These are phyloP conservation scores for Cucurbitaria berberidis DNA, from an alignment of 2,329 filamentous ascomycete genomes.

Conservation along the genomic window DNA sequence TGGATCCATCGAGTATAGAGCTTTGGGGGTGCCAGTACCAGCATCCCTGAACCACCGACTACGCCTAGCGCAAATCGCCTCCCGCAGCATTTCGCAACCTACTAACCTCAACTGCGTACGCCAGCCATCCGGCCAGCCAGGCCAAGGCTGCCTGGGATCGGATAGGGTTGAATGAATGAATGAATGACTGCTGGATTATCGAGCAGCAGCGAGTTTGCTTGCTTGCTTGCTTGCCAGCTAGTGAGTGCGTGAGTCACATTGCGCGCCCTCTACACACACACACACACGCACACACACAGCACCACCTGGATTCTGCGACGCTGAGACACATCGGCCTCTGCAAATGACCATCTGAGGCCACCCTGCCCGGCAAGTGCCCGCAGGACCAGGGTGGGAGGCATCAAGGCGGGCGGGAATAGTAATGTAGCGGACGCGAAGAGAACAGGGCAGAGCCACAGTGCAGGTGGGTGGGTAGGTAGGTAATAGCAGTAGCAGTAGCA, in stretches of 20 bases:
- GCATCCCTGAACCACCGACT: too few species aligned
- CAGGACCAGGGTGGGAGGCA: conserved; percentile 13
- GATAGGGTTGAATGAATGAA: conserved; percentile 2
- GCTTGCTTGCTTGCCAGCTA: conserved; percentile 12
- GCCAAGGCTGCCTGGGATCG: conserved; percentile 7
- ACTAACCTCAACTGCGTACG: conserved; percentile 1
- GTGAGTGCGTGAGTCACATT: conserved; percentile 38
- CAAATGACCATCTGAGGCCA: conserved; percentile 40
- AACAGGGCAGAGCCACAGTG: conserved; percentile 19
- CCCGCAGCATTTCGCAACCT: conserved; percentile 21
- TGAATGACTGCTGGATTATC: conserved; percentile 4
- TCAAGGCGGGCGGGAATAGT: neutral
- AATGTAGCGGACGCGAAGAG: neutral
- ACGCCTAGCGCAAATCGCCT: conserved; percentile 26
- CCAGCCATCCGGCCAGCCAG: conserved; percentile 6
- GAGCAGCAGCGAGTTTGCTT: conserved; percentile 5
- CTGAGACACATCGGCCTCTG: conserved; percentile 21
- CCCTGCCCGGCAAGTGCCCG: conserved; percentile 27
- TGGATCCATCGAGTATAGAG: neutral
- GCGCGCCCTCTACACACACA: conserved; percentile 20
- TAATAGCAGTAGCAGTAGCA: too few species aligned
- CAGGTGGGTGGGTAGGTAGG: too few species aligned
- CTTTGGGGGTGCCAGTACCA: too few species aligned
- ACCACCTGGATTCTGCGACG: conserved; percentile 22
- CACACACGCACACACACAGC: too few species aligned